Conservation (phyloP, 2,329 filamentous ascomycete genomes). For the Aspergillus arachidicola region DNA sequence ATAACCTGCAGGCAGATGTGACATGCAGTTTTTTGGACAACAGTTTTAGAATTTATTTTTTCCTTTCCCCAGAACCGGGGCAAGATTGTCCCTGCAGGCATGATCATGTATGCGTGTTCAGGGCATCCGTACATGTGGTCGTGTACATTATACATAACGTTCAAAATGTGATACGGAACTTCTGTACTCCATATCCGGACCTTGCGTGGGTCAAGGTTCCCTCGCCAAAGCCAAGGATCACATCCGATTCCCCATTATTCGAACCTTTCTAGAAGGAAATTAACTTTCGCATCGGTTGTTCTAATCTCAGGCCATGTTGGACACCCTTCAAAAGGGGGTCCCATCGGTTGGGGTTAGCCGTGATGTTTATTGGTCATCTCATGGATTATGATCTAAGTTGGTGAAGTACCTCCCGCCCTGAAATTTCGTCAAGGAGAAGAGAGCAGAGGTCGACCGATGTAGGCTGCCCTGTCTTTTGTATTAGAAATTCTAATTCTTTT, state of each 20-base stretch:
- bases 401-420: slow-evolving; percentile 7
- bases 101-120: not conserved
- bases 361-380: not conserved
- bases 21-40: not conserved
- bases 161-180: slow-evolving; percentile 2
- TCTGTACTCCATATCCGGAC: slow-evolving; percentile 1
- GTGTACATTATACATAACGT: not conserved
- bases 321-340: slow-evolving; percentile 18
- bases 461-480: not conserved
- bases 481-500: not conserved
- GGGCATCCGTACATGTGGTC: slow-evolving; percentile 2
- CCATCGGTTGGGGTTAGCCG: not conserved
- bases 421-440: slow-evolving; percentile 12
- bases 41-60: not conserved
- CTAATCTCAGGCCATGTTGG: slow-evolving; percentile 23
- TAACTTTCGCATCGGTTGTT: slow-evolving; percentile 26
- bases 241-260: slow-evolving; percentile 19
- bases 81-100: not conserved
- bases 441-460: not conserved
- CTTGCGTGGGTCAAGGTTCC: slow-evolving; percentile 3
- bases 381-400: not conserved
- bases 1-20: slow-evolving; percentile 3
- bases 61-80: not conserved
- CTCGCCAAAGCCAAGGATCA: not conserved
- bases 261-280: slow-evolving; percentile 40